These are phyloP conservation scores for Ceratobasidium sp. DNA, from an alignment of 1,284 basidiomycete species.

Conservation along the genomic window DNA sequence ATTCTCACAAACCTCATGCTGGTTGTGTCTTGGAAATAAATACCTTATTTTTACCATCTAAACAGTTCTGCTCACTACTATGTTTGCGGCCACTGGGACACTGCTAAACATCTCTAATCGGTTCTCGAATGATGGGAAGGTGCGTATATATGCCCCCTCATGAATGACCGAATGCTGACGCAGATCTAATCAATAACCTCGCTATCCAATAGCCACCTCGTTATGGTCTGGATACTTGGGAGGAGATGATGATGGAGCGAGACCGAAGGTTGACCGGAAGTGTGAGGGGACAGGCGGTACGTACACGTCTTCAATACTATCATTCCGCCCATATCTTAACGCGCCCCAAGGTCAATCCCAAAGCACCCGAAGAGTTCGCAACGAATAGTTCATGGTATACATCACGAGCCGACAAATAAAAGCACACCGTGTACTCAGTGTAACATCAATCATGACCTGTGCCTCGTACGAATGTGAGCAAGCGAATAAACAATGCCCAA, in stretches of 20 bases:
- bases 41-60: constrained; percentile 5
- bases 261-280: constrained; percentile 92
- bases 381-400: constrained; percentile 86
- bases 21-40: neutral
- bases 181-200: constrained; percentile 21
- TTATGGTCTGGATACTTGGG: constrained; percentile 89
- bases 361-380: constrained; percentile 79
- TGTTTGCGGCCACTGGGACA: constrained; percentile 92
- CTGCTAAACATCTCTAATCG: constrained; percentile 82
- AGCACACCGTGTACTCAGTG: constrained; percentile 50
- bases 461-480: constrained; percentile 11
- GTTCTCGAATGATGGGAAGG: constrained; percentile 91
- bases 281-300: constrained; percentile 83
- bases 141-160: constrained; percentile 57
- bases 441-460: constrained; percentile 58
- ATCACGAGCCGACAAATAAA: constrained; percentile 29
- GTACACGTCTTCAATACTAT: neutral
- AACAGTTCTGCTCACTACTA: constrained; percentile 83
- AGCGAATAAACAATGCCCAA: neutral
- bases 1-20: constrained; percentile 32
- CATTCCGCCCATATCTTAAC: constrained; percentile 23
- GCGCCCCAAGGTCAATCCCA: constrained; percentile 73
- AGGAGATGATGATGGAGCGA: constrained; percentile 94
- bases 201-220: constrained; percentile 75
- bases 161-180: neutral